Percentiles rank a stretch among this genome's conserved stretches.
Evolutionary conservation across 1,284 basidiomycete genomes (phyloP).

Genomic region (Puccinia polysora): DNA sequence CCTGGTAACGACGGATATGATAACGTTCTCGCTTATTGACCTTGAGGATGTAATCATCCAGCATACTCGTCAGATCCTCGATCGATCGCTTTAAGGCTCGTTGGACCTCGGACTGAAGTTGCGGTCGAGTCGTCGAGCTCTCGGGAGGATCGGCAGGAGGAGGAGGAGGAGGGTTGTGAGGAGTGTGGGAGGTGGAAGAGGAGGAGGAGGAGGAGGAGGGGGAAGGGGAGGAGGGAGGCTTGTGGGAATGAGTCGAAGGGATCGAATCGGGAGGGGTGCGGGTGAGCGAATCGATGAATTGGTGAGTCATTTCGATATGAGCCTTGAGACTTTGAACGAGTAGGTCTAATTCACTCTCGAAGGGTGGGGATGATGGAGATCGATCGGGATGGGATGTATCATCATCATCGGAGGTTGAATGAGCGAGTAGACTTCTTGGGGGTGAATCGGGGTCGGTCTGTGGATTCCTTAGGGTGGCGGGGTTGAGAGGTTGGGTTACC

Average conservation of each 20-base stretch:
- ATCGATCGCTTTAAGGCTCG: slow-evolving; percentile 66
- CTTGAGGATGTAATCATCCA: slow-evolving; percentile 70
- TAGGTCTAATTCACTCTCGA: slow-evolving; percentile 66
- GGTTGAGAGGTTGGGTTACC: neutral
- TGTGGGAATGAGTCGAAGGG: no score
- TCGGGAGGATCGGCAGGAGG: slow-evolving; percentile 37
- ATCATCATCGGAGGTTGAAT: slow-evolving; percentile 25
- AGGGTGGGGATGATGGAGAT: slow-evolving; percentile 54
- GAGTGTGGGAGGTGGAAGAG: slow-evolving; percentile 15
- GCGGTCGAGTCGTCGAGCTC: slow-evolving; percentile 40
- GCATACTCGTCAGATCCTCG: slow-evolving; percentile 60
- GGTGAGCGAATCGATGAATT: slow-evolving; percentile 62
- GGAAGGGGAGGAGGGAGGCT: slow-evolving; percentile 10
- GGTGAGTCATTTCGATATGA: slow-evolving; percentile 71
- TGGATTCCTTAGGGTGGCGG: no score
- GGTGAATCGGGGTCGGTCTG: slow-evolving; percentile 28
- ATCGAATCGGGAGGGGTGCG: slow-evolving; percentile 48
- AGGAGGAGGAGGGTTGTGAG: slow-evolving; percentile 44
- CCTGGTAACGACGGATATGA: slow-evolving; percentile 62
- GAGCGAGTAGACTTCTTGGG: slow-evolving; percentile 16
- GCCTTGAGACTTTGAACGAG: slow-evolving; percentile 70
- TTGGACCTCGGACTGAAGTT: slow-evolving; percentile 58
- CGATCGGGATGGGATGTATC: slow-evolving; percentile 45
- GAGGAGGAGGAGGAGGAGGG: slow-evolving; percentile 45
- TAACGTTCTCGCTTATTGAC: slow-evolving; percentile 74